Base-by-base conservation (phyloP, 208 protist genomes). In the Giardia duodenalis region DNA sequence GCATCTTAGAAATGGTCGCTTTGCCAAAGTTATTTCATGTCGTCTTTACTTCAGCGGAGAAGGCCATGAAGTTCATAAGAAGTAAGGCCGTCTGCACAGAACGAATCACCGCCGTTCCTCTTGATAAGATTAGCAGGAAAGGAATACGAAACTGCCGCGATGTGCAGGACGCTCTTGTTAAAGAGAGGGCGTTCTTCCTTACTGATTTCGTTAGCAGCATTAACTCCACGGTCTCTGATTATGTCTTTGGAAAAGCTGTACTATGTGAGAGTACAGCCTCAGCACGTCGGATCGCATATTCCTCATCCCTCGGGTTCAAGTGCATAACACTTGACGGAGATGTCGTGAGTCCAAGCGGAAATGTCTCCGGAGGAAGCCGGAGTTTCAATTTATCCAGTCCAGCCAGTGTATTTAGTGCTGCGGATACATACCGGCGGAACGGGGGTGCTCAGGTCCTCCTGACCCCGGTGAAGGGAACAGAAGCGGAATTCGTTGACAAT, bases 241-340 rank as follows among this genome's bases (percentile, higher is more conserved):
- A 97, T 94, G 97, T 99, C 0, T 99, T 99, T 95, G 98, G 98
- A 30, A 93, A 90, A 22, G 98, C 98, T 67, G 92, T 99, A 46
- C 96, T 99, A 67, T 99, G 97, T 95, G 94, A 95, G 10, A 95
- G 93, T 67, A 91, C 97, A 45, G 93, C 92, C 2, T 92, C 95
- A 0, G 97, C 97, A 0, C 95, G 96, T 93, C 94, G 96, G 92
- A 94, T 98, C 0, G 96, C 97, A 47, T 97, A 97, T 94, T 95
- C 95, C 92, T 67, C 93, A 42, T 67, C 48, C 19, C 86, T 43
- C 4, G 48, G 44, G 4, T 86, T 93, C 0, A 92, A 90, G 87
- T 96, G 97, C 22, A 98, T 99, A n/a, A 99, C 98, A 0, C 92
- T 99, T 1, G 97, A 99, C 0, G 98, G 98, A 46, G 98, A 99